Evolutionary conservation across 139 green algal species (phyloP).

Genomic region (Monoraphidium neglectum): DNA sequence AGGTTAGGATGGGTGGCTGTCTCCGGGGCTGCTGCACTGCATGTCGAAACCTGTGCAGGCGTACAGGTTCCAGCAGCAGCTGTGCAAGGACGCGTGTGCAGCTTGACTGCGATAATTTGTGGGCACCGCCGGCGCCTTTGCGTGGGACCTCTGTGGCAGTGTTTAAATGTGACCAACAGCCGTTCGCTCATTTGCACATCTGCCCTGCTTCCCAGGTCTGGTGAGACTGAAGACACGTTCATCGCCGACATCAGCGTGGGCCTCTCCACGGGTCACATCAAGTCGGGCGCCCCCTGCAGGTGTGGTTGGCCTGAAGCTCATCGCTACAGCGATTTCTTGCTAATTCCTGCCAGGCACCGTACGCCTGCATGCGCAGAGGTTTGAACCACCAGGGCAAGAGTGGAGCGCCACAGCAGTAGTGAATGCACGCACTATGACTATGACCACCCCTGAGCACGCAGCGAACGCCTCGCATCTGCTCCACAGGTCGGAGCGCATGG

Average conservation of each 20-base stretch:
- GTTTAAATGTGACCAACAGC: too few species aligned
- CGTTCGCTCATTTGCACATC: too few species aligned
- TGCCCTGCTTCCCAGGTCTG: not conserved
- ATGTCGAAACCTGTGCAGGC: not conserved
- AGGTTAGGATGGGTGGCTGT: not conserved
- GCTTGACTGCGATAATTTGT: not conserved
- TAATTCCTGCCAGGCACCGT: too few species aligned
- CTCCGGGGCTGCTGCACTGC: not conserved
- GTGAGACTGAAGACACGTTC: conserved; percentile 87
- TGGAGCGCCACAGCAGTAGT: too few species aligned
- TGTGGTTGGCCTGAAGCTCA: conserved; percentile 7
- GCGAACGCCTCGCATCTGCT: too few species aligned
- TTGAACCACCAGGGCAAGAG: too few species aligned
- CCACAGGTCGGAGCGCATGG: conserved; percentile 81
- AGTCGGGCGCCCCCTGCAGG: conserved; percentile 97
- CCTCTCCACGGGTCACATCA: conserved; percentile 98
- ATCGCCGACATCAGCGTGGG: conserved; percentile 98
- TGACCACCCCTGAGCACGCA: too few species aligned
- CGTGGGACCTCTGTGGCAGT: too few species aligned
- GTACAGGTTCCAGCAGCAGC: not conserved
- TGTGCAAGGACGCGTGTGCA: not conserved
- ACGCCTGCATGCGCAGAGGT: too few species aligned
- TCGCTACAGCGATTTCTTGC: too few species aligned
- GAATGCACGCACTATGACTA: too few species aligned
- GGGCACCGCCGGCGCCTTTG: not conserved